Evolutionary conservation across 495 filamentous ascomycete species (phyloP).

Genomic region (Talaromyces thailandensis): DNA sequence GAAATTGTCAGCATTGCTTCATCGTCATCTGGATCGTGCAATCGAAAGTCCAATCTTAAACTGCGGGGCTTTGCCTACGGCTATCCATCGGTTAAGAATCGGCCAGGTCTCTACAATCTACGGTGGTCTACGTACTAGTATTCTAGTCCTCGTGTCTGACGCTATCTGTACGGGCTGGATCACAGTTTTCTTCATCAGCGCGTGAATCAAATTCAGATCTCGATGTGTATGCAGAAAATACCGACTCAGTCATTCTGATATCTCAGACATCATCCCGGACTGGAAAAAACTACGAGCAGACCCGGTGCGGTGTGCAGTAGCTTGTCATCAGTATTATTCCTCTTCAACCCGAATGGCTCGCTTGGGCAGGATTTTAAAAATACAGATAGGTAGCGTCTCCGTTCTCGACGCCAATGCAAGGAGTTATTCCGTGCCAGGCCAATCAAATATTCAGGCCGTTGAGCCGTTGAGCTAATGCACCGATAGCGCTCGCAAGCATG

Average conservation of each 20-base stretch:
- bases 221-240: neutral
- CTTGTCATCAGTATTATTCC: neutral
- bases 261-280: neutral
- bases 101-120: neutral
- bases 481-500: neutral
- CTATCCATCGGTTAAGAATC: neutral
- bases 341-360: neutral
- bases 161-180: neutral
- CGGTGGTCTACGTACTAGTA: neutral
- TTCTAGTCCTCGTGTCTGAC: neutral
- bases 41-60: neutral
- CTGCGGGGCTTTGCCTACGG: neutral
- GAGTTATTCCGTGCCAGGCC: neutral
- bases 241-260: neutral
- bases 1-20: neutral
- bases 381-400: neutral
- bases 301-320: neutral
- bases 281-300: neutral
- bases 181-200: neutral
- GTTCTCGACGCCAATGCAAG: slow-evolving; percentile 1
- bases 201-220: neutral
- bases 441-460: neutral
- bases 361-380: neutral
- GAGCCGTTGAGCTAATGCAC: slow-evolving; percentile 5
- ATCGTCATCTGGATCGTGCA: neutral